Conservation (phyloP, 2,329 filamentous ascomycete species). For the Dissoconium aciculare region DNA sequence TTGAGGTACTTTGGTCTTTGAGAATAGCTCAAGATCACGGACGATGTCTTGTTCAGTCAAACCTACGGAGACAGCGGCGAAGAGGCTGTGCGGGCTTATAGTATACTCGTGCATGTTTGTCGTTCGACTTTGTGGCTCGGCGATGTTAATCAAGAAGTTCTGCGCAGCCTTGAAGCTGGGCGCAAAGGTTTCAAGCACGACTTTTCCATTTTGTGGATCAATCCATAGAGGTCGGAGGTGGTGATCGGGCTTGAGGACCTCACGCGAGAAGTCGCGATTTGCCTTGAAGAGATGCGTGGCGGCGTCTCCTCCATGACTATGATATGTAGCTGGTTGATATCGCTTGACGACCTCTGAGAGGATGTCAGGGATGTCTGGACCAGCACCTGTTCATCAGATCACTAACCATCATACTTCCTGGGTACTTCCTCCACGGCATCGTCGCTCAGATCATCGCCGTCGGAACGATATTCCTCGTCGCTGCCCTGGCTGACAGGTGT, state of each 20-base stretch:
- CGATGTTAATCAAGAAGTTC: conserved; percentile 89
- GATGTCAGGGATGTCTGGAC: conserved; percentile 11
- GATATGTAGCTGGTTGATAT: conserved; percentile 38
- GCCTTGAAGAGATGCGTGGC: conserved; percentile 40
- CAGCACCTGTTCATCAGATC: conserved; percentile 7
- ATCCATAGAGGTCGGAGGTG: conserved; percentile 87
- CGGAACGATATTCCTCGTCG: conserved; percentile 43
- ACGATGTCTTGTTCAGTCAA: conserved; percentile 81
- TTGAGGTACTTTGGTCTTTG: conserved; percentile 76
- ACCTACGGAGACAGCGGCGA: conserved; percentile 91
- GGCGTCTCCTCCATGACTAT: conserved; percentile 32
- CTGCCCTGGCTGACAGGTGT: conserved; percentile 36
- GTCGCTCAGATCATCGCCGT: conserved; percentile 13
- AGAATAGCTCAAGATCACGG: conserved; percentile 69
- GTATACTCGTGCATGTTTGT: conserved; percentile 87
- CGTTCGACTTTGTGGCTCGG: conserved; percentile 80
- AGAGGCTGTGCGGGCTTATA: conserved; percentile 81
- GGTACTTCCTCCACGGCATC: conserved; percentile 20
- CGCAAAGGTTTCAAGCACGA: conserved; percentile 89
- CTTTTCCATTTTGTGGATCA: conserved; percentile 68
- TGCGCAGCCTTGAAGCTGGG: conserved; percentile 74
- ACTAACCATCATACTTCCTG: conserved; percentile 29
- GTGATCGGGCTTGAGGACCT: conserved; percentile 76
- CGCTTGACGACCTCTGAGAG: conserved; percentile 33
- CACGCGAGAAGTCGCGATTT: conserved; percentile 67